phyloP scores from a whole-genome alignment of 495 filamentous ascomycete genomes.

The Aspergillus sclerotioniger region DNA sequence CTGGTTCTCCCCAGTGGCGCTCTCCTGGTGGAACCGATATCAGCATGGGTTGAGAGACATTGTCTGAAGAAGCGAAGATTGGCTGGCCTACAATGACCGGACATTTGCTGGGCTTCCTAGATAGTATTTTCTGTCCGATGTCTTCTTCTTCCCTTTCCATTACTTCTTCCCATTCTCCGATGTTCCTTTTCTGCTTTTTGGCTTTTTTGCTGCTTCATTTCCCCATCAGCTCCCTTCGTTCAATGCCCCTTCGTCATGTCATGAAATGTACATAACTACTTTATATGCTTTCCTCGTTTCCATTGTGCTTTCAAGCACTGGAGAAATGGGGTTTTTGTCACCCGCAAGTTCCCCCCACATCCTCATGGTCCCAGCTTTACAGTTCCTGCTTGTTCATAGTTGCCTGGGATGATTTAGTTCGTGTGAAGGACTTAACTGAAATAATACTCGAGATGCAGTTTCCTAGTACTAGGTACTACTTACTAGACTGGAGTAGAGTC shows the following conservation, averaged over 20 bases:
- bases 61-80: background rate
- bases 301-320: background rate
- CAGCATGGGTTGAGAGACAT: background rate
- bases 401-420: slow-evolving; percentile 29
- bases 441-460: background rate
- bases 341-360: too few relatives aligned
- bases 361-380: background rate
- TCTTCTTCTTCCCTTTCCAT: background rate
- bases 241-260: slow-evolving; percentile 28
- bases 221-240: slow-evolving; percentile 19
- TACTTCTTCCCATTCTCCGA: background rate
- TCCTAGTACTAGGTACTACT: too few relatives aligned
- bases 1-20: background rate
- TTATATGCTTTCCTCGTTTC: background rate
- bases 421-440: background rate
- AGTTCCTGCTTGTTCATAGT: slow-evolving; percentile 37
- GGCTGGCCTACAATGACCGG: background rate
- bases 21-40: background rate
- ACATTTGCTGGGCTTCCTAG: background rate
- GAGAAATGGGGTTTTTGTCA: background rate
- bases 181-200: slow-evolving; percentile 13
- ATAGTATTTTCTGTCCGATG: background rate
- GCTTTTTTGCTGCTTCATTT: slow-evolving; percentile 10
- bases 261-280: slow-evolving; percentile 44
- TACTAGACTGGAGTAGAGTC: background rate